Evolutionary conservation across 1,139 yeast genomes (phyloP), one percentile per base, ranked within the genome.

Genomic region (Blastobotrys aristatus): DNA sequence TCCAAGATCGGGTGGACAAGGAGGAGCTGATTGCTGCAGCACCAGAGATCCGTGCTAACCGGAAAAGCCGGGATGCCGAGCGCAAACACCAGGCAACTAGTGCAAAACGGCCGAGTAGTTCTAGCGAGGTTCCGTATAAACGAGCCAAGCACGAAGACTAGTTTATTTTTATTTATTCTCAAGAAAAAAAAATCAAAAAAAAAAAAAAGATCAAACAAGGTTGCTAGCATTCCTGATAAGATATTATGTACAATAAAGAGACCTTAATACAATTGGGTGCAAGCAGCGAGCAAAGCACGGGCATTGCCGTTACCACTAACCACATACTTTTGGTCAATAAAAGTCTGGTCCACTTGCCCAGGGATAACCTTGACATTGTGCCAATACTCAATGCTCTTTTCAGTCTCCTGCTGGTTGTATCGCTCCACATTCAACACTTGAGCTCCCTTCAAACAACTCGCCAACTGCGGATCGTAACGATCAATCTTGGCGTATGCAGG

Each of bases 261-360:
- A n/a, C n/a, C n/a, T 16, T 48, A 48, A 41, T 44, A 44, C 27
- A 43, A 34, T 35, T 52, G 54, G 16, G 48, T 46, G 71, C 68
- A 56, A 72, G 67, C 48, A 77, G 72, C 59, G 72, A 84, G 65
- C 53, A 86, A 66, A 54, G 77, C 79, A 49, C 84, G 76, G 35
- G 95, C 90, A 65, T 85, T 87, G 57, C 96, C 96, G 55, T 83
- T 80, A 43, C 95, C 90, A 54, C 84, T 75, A 31, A 82, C 62
- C 54, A 79, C 76, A 60, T 80, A 79, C 60, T 79, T 78, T 57
- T 81, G 78, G 40, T 70, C 67, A 2, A 71, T 64, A 34, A 76
- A 58, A 47, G 65, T 68, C 43, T 72, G 73, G 11, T 64, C 48
- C 5, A 67, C 53, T 24, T 72, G 69, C 8, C 32, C 31, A 71